These are phyloP conservation scores for Akanthomyces dipterigenus DNA, from an alignment of 2,329 filamentous ascomycete genomes.

Conservation along the genomic window DNA sequence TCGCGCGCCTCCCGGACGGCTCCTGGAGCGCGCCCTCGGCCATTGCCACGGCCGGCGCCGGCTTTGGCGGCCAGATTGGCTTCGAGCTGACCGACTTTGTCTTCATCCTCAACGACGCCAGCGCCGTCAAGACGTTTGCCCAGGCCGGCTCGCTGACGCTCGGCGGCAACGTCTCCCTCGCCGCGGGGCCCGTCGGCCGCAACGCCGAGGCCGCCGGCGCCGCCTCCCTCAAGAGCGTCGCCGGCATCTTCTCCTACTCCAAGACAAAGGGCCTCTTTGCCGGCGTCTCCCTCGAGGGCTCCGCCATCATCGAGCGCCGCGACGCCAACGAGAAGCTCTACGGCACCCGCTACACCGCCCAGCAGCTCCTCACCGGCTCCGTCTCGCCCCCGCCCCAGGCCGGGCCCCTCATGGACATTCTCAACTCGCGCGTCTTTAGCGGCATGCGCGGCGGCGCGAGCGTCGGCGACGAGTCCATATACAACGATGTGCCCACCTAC, in stretches of 20 bases:
- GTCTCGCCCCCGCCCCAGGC: constrained; percentile 75
- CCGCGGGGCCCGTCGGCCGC: constrained; percentile 85
- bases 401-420: constrained; percentile 73
- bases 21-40: constrained; percentile 76
- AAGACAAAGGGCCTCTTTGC: constrained; percentile 98
- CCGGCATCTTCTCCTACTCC: constrained; percentile 92
- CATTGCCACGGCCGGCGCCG: constrained; percentile 73
- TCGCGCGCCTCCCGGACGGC: constrained; percentile 70
- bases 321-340: constrained; percentile 98
- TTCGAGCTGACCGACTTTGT: constrained; percentile 92
- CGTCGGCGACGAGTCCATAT: constrained; percentile 58
- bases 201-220: constrained; percentile 95
- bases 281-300: constrained; percentile 89
- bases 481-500: constrained; percentile 91
- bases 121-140: constrained; percentile 87
- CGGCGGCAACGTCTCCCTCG: constrained; percentile 92
- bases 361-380: constrained; percentile 71
- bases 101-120: constrained; percentile 91
- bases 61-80: constrained; percentile 79
- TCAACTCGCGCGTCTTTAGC: constrained; percentile 79
- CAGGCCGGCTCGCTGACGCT: constrained; percentile 87
- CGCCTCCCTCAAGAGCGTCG: constrained; percentile 80
- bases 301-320: constrained; percentile 84
- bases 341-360: constrained; percentile 71
- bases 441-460: constrained; percentile 45